Conservation (phyloP, 2,329 filamentous ascomycete genomes). For the Fusarium sp. region DNA sequence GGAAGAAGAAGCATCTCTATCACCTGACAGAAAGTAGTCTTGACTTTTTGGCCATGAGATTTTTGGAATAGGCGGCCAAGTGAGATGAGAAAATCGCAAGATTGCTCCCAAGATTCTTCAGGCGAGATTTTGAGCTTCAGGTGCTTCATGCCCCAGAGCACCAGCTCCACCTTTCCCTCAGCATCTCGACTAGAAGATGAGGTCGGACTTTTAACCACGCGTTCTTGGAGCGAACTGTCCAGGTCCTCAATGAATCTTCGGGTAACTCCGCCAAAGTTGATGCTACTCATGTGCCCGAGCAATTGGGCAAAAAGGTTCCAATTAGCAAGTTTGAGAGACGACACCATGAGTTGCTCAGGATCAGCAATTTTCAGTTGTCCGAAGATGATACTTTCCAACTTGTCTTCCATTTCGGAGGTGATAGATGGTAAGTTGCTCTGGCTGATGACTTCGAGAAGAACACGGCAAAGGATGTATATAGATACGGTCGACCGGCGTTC, state of each 20-base stretch:
- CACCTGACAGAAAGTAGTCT: slow-evolving; percentile 93
- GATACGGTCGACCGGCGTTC: slow-evolving; percentile 94
- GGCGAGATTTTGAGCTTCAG: slow-evolving; percentile 80
- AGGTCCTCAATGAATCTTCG: slow-evolving; percentile 85
- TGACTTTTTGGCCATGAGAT: slow-evolving; percentile 88
- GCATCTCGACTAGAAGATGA: slow-evolving; percentile 68
- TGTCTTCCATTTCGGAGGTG: slow-evolving; percentile 91
- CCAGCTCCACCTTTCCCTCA: slow-evolving; percentile 86
- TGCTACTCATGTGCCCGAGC: slow-evolving; percentile 94
- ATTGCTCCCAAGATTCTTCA: slow-evolving; percentile 81
- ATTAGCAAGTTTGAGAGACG: slow-evolving; percentile 88
- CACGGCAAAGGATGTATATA: slow-evolving; percentile 94
- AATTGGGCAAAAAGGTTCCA: slow-evolving; percentile 95
- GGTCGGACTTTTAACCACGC: slow-evolving; percentile 74
- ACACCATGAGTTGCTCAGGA: slow-evolving; percentile 80
- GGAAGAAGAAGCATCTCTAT: slow-evolving; percentile 88
- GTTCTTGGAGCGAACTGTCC: slow-evolving; percentile 79
- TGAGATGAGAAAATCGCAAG: slow-evolving; percentile 87
- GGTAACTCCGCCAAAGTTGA: slow-evolving; percentile 88
- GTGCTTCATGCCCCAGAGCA: slow-evolving; percentile 92
- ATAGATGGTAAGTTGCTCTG: slow-evolving; percentile 87
- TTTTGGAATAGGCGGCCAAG: slow-evolving; percentile 85
- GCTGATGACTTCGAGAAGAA: slow-evolving; percentile 91
- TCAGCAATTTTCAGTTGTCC: slow-evolving; percentile 92
- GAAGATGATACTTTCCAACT: slow-evolving; percentile 95